Conservation (phyloP, 257 asterid genomes). For the Nicotiana benthamiana region DNA sequence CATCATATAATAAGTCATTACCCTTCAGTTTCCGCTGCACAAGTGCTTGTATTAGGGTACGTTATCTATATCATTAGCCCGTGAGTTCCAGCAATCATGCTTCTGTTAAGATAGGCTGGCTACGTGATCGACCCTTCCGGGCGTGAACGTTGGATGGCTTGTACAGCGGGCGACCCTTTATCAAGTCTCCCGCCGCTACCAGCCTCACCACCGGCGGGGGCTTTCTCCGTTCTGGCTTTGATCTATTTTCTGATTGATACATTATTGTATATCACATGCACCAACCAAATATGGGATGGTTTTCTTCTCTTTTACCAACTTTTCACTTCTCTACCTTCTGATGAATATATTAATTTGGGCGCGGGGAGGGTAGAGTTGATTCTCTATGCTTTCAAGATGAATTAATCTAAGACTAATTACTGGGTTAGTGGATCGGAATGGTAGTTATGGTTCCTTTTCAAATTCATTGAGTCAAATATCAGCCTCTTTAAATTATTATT, state of each 20-base stretch:
- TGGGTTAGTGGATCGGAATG: background rate
- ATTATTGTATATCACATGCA: background rate
- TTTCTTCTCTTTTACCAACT: background rate
- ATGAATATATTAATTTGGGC: background rate
- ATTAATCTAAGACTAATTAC: background rate
- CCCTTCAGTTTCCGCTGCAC: too few relatives aligned
- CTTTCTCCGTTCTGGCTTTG: background rate
- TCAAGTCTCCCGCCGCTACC: background rate
- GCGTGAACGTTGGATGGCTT: too few relatives aligned
- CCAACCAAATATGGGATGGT: background rate
- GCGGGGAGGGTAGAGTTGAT: background rate
- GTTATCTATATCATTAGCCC: too few relatives aligned
- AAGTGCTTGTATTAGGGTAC: too few relatives aligned
- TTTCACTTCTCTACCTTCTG: background rate
- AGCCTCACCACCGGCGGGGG: background rate
- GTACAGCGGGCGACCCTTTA: too few relatives aligned
- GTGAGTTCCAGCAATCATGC: too few relatives aligned
- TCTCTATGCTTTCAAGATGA: background rate
- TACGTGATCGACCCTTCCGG: too few relatives aligned
- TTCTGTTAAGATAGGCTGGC: too few relatives aligned
- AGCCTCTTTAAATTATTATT: too few relatives aligned
- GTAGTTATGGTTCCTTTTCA: too few relatives aligned
- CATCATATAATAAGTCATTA: background rate
- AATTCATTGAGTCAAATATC: too few relatives aligned
- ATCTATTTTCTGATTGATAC: background rate